A percentile compares a stretch with the other conserved stretches of the same genome.
Conservation (phyloP, 306 rosid genomes). For the Gastrolobium villosum region DNA sequence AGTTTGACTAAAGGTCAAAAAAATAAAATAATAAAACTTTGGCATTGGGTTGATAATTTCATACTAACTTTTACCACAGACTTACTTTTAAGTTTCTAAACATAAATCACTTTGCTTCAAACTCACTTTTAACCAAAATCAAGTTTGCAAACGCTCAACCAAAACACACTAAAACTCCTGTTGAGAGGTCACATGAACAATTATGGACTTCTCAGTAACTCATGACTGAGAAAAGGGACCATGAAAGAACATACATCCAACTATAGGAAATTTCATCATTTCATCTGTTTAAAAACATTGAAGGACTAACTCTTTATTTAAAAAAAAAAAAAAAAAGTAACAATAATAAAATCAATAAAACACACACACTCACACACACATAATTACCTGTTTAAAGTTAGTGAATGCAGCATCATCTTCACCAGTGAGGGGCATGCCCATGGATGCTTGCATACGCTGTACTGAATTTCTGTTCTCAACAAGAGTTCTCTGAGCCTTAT, state of each 20-base stretch:
- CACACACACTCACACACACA: background rate
- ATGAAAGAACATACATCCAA: constrained; percentile 32
- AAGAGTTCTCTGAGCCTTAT: constrained; percentile 78
- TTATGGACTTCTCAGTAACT: constrained; percentile 4
- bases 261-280: background rate
- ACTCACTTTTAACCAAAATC: no score
- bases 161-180: background rate
- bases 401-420: constrained; percentile 76
- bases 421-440: constrained; percentile 58
- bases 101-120: no score
- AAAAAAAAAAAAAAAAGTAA: background rate
- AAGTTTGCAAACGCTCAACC: no score
- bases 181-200: constrained; percentile 22
- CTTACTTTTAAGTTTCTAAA: no score
- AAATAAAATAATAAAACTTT: no score
- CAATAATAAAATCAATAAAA: background rate
- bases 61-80: no score
- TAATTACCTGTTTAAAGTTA: constrained; percentile 81
- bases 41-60: no score
- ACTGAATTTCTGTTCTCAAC: constrained; percentile 76
- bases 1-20: no score
- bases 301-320: background rate
- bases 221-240: constrained; percentile 23
- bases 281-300: background rate
- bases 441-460: constrained; percentile 78